A percentile compares a stretch with the other conserved stretches of the same genome.
Evolutionary conservation across 768 basidiomycete species (phyloP).

Genomic region (Boletellus ananiceps): DNA sequence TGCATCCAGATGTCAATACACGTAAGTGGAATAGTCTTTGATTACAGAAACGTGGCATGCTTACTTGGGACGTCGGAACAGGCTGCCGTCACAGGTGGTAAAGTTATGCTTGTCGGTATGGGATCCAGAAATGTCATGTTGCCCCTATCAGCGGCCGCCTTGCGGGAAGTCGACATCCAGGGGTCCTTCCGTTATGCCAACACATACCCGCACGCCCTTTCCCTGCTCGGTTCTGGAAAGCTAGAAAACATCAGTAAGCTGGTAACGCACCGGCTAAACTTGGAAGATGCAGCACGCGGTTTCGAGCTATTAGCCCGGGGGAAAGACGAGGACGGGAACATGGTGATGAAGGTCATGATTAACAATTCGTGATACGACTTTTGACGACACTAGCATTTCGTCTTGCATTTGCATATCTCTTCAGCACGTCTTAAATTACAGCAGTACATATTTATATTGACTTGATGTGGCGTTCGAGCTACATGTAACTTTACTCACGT

Average conservation of each 20-base stretch:
- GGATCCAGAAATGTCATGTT: slow-evolving; percentile 77
- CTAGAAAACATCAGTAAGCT: slow-evolving; percentile 65
- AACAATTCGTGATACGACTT: slow-evolving; percentile 37
- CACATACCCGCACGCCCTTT: slow-evolving; percentile 85
- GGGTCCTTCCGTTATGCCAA: slow-evolving; percentile 91
- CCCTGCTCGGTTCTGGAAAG: slow-evolving; percentile 62
- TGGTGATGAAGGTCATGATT: slow-evolving; percentile 91
- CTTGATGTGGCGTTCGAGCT: slow-evolving; percentile 9
- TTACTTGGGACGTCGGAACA: slow-evolving; percentile 30
- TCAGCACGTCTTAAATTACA: slow-evolving; percentile 13
- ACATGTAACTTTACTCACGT: slow-evolving; percentile 25
- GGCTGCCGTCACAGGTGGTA: slow-evolving; percentile 82
- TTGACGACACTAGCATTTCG: background rate
- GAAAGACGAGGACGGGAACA: slow-evolving; percentile 68
- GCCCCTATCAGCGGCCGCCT: slow-evolving; percentile 78
- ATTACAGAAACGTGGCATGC: slow-evolving; percentile 6
- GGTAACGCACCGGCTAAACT: slow-evolving; percentile 70
- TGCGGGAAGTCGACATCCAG: slow-evolving; percentile 88
- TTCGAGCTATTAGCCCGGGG: slow-evolving; percentile 81
- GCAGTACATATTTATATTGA: slow-evolving; percentile 8
- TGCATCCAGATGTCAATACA: slow-evolving; percentile 89
- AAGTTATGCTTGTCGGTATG: slow-evolving; percentile 95
- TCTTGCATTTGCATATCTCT: slow-evolving; percentile 3
- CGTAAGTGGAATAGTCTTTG: slow-evolving; percentile 47
- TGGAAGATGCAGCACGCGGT: slow-evolving; percentile 64